Evolutionary conservation across 202 grass and related monocot genomes (phyloP).

Genomic region (Musa balbisiana): DNA sequence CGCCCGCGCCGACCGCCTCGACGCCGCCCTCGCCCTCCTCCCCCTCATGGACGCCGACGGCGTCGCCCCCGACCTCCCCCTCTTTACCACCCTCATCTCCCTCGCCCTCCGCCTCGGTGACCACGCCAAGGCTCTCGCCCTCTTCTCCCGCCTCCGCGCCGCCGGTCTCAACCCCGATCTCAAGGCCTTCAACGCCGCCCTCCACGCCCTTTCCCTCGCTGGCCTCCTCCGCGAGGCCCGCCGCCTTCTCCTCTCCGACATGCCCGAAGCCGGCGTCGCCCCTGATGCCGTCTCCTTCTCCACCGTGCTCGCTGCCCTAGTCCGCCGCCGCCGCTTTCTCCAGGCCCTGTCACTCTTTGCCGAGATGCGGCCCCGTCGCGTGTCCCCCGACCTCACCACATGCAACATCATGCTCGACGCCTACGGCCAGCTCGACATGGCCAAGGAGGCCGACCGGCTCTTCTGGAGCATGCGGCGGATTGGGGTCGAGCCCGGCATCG

Average conservation of each 20-base stretch:
- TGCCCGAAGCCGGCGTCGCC: conserved; percentile 45
- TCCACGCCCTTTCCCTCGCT: conserved; percentile 53
- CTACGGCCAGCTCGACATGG: conserved; percentile 84
- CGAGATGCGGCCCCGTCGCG: conserved; percentile 55
- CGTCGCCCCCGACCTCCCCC: conserved; percentile 56
- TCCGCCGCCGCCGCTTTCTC: conserved; percentile 50
- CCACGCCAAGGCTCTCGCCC: conserved; percentile 69
- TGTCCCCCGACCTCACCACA: conserved; percentile 63
- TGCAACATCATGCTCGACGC: conserved; percentile 83
- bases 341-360: conserved; percentile 78
- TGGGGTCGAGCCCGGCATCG: conserved; percentile 57
- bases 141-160: conserved; percentile 63
- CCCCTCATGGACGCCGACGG: conserved; percentile 71
- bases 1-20: conserved; percentile 54
- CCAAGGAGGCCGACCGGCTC: conserved; percentile 68
- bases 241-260: conserved; percentile 55
- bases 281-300: conserved; percentile 75
- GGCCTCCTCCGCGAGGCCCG: conserved; percentile 62
- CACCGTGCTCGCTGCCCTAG: conserved; percentile 64
- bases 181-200: conserved; percentile 70
- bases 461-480: conserved; percentile 80
- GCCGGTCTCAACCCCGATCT: conserved; percentile 54
- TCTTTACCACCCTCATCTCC: conserved; percentile 84
- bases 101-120: conserved; percentile 54
- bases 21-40: conserved; percentile 69